Conservation (phyloP, 148 eudicot genomes). For the Spergularia bocconei region DNA sequence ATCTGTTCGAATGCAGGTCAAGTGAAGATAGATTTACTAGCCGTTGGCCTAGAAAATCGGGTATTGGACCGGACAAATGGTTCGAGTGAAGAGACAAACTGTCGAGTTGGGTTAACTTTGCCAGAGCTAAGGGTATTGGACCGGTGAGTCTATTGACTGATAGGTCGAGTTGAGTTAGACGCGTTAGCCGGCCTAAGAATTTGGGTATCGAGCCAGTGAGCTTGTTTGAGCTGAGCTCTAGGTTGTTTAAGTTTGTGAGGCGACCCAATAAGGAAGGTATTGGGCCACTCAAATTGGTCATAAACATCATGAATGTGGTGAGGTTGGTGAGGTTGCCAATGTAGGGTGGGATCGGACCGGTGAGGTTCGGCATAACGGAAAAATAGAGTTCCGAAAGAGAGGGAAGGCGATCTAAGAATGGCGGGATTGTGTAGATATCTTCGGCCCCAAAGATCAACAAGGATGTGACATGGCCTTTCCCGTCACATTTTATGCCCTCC, state of each 20-base stretch:
- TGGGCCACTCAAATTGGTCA: conserved; percentile 12
- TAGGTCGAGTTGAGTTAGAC: background rate
- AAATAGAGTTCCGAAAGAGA: background rate
- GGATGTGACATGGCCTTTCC: background rate
- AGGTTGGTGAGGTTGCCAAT: conserved; percentile 14
- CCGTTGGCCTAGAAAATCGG: conserved; percentile 8
- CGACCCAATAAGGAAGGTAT: conserved; percentile 6
- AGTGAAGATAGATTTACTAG: background rate
- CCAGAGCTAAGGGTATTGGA: background rate
- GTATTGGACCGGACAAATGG: conserved; percentile 5
- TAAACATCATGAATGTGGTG: background rate
- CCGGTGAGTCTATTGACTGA: background rate
- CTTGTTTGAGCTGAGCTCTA: conserved; percentile 1
- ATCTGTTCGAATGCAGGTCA: background rate
- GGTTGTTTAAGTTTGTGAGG: background rate
- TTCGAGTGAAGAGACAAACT: conserved; percentile 8
- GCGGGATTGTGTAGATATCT: conserved; percentile 8
- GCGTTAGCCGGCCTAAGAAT: background rate
- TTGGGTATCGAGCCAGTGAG: conserved; percentile 5
- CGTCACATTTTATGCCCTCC: background rate
- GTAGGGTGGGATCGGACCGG: conserved; percentile 10
- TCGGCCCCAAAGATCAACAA: background rate
- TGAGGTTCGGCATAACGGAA: background rate
- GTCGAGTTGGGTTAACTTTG: background rate
- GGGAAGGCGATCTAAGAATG: conserved; percentile 17